Evolutionary conservation across 306 rosid genomes (phyloP), one percentile per base, ranked within the genome.

Genomic region (Mimosa bimucronata): DNA sequence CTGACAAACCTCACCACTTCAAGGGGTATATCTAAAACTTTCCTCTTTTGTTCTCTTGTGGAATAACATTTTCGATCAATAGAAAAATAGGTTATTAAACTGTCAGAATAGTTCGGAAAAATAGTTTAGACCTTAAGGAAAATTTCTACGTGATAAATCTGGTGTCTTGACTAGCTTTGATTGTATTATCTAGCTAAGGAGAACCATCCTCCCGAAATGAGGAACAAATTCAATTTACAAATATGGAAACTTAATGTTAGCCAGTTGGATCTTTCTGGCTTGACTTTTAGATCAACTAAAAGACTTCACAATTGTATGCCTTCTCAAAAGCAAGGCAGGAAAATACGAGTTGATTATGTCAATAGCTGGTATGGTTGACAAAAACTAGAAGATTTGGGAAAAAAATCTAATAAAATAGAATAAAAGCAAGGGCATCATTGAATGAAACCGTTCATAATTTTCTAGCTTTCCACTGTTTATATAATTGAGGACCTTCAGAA

Each of bases 1-100:
- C 81, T 89, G 8, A 79, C 79, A 83, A 87, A 83, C 83, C 78
- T 84, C 75, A 83, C 82, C 82, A 82, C 83, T 80, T 84, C 91
- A 30, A 87, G 87, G 89, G 97, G 98, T 92, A 84, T 68, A 81
- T 37, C 71, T 42, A 23, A 70, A 42, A 23, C 57, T 44, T 42
- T 6, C 3, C 23, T 25, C 57, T 73, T 45, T 38, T 70, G 64
- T 57, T 77, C 65, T 62, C 69, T 19, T 29, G 30, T 69, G 46
- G 75, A 66, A 37, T 29, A 0, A 67, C 52, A 42, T 21, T 50
- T 74, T 71, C 30, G 7, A 26, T 50, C 80, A 57, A 55, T 41
- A 28, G n/a, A 82, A 83, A 53, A n/a, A 53, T 53, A 53, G 28
- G 7, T 53, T 53, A 53, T 11, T 11, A 53, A 9, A 21, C 12